Base-by-base conservation (phyloP, 164 flowering plant genomes). In the Stephania japonica region DNA sequence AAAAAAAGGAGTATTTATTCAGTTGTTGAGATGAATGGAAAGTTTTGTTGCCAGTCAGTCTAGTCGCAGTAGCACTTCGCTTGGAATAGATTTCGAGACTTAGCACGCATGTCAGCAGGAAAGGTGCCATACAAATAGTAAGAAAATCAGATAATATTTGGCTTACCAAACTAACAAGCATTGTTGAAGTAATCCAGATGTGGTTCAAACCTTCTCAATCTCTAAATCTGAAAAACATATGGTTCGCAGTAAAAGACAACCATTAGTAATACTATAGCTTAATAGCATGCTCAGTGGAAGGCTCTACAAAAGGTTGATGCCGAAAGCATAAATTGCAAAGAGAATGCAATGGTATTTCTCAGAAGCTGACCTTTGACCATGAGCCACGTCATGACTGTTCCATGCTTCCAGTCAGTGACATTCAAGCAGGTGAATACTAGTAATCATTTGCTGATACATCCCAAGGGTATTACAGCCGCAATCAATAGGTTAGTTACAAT, bases 161-260 rank as follows among this genome's bases (percentile, higher is more conserved):
- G 64, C 25, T 59, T n/a, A 59, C 64, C 64, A 19, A 59, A 59
- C 21, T 59, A 59, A 59, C 64, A 59, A 59, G 64, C 64, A 59
- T 21, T 59, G n/a, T 16, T 5, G 64, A 59, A 59, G 25, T 7
- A 59, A 59, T 59, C 25, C n/a, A 7, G 64, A 59, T 19, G 64
- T 19, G 64, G 25, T 59, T 59, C 64, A 59, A 24, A 59, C 25
- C 64, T 6, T 59, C 64, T 24, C 64, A 59, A 24, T 24, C 25
- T 24, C 25, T 24, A 16, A 21, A n/a, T 24, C 64, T 59, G 64
- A 59, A 59, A 59, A 32, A 19, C 21, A 59, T 59, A 59, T 59
- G 64, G 24, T 19, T 10, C 64, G 12, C 59, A 59, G 64, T 7
- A 59, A 19, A 19, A 13, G 19, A n/a, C 64, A 59, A 59, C 21